phyloP scores from a whole-genome alignment of 345 rosid genomes.

The Trapa incisa region DNA sequence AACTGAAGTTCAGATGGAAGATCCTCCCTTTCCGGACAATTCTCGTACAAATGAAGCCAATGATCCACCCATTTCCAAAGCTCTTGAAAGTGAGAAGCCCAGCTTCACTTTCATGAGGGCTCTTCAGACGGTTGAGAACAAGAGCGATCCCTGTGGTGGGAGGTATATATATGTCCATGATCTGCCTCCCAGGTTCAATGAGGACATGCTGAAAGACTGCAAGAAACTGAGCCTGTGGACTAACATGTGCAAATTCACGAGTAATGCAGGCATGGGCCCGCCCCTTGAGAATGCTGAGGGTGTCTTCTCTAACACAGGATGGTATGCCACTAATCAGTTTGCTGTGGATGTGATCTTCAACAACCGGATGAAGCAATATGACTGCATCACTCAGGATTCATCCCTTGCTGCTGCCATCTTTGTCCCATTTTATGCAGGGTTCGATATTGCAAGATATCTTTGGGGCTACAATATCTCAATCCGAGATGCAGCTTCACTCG shows the following conservation, averaged over 20 bases:
- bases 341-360: conserved; percentile 77
- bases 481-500: conserved; percentile 78
- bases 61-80: not conserved
- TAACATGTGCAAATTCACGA: conserved; percentile 79
- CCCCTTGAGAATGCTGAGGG: conserved; percentile 69
- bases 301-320: conserved; percentile 65
- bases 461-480: conserved; percentile 67
- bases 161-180: conserved; percentile 66
- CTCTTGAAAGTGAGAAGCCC: not conserved
- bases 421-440: conserved; percentile 86
- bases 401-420: conserved; percentile 76
- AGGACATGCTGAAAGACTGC: conserved; percentile 77
- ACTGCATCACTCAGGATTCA: conserved; percentile 71
- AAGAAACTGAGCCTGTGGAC: conserved; percentile 80
- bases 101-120: conserved; percentile 17
- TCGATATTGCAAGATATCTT: conserved; percentile 69
- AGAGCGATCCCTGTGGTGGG: conserved; percentile 16
- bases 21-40: not conserved
- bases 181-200: conserved; percentile 67
- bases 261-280: conserved; percentile 72
- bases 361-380: conserved; percentile 79
- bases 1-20: not conserved
- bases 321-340: conserved; percentile 86
- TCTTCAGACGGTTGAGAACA: conserved; percentile 13
- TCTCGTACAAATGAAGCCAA: not conserved